phyloP scores from a whole-genome alignment of 306 rosid genomes.

The Medicago truncatula region DNA sequence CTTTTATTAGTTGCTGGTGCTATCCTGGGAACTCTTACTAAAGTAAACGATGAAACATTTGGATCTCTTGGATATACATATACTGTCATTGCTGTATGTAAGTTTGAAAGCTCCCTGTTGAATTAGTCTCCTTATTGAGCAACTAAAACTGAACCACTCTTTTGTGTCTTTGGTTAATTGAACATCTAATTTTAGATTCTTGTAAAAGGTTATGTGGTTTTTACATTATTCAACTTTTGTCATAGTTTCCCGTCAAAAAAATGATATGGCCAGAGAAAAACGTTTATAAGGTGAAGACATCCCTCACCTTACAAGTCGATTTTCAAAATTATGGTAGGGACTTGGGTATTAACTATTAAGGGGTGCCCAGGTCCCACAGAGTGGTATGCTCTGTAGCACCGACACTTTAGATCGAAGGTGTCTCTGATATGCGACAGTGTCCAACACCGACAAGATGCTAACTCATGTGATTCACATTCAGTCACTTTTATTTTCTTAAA shows the following conservation, averaged over 20 bases:
- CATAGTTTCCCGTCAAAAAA: not conserved
- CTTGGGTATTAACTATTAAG: not conserved
- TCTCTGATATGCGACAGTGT: not conserved
- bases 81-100: constrained; percentile 84
- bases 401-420: not conserved
- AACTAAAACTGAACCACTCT: constrained; percentile 14
- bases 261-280: not conserved
- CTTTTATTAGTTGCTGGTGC: constrained; percentile 85
- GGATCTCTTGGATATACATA: constrained; percentile 75
- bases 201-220: not conserved
- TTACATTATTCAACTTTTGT: constrained; percentile 4
- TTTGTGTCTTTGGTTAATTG: constrained; percentile 20
- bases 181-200: constrained; percentile 24
- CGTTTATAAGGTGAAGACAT: not conserved
- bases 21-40: constrained; percentile 75
- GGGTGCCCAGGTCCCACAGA: not conserved
- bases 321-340: not conserved
- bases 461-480: not conserved
- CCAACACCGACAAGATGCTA: not conserved
- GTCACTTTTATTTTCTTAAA: not conserved
- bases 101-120: constrained; percentile 44
- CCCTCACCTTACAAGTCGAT: not conserved
- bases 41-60: constrained; percentile 71
- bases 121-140: constrained; percentile 26
- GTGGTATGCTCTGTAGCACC: not conserved